Evolutionary conservation across 371 early-diverging fungal species (phyloP).

Genomic region (Mortierella sp.): DNA sequence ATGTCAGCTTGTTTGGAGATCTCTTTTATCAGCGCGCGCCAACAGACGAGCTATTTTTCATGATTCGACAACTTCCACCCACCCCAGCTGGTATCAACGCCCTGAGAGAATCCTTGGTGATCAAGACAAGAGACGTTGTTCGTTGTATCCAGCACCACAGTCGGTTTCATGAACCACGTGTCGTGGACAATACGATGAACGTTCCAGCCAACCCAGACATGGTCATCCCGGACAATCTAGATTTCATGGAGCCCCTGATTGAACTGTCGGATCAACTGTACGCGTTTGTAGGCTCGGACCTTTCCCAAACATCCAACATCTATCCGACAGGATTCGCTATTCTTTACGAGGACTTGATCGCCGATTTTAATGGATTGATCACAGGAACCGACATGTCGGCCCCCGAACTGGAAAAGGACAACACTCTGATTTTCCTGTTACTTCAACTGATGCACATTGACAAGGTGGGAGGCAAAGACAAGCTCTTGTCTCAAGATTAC

Average conservation of each 20-base stretch:
- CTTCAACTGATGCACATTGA: constrained; percentile 79
- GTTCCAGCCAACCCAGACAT: constrained; percentile 58
- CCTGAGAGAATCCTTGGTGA: constrained; percentile 75
- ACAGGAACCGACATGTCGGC: constrained; percentile 29
- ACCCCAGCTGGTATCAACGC: constrained; percentile 61
- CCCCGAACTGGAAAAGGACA: constrained; percentile 70
- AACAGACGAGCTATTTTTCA: constrained; percentile 72
- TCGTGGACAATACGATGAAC: constrained; percentile 23
- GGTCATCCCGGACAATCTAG: constrained; percentile 73
- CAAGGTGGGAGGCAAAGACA: constrained; percentile 63
- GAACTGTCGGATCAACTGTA: constrained; percentile 85
- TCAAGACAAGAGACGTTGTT: constrained; percentile 73
- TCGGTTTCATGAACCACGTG: constrained; percentile 58
- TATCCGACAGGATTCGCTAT: constrained; percentile 46
- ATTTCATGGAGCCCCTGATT: constrained; percentile 80
- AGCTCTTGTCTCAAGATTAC: constrained; percentile 69
- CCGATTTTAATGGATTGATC: constrained; percentile 71
- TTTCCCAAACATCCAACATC: constrained; percentile 38
- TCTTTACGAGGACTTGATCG: constrained; percentile 71
- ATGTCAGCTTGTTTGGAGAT: constrained; percentile 71
- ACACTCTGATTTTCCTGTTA: constrained; percentile 78
- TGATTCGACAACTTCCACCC: constrained; percentile 64
- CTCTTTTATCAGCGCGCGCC: constrained; percentile 81
- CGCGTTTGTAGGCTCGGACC: constrained; percentile 76
- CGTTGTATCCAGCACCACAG: constrained; percentile 71